These are phyloP conservation scores for Takakia lepidozioides DNA, from an alignment of 225 moss, liverwort and hornwort genomes.

Conservation along the genomic window DNA sequence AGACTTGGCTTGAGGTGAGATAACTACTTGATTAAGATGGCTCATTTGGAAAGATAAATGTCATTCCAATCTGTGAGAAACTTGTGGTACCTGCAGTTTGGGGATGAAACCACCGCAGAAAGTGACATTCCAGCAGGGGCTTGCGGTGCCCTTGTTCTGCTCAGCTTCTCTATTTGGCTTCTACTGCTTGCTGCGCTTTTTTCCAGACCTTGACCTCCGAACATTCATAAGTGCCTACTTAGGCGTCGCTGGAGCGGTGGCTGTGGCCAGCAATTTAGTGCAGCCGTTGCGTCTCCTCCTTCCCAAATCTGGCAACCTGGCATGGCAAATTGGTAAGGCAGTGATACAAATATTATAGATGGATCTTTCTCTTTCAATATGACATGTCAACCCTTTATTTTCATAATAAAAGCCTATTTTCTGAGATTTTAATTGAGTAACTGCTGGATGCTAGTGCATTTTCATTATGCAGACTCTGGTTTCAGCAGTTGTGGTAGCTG, in stretches of 20 bases:
- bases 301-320: conserved; percentile 31
- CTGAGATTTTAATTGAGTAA: too few species aligned
- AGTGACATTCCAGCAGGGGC: conserved; percentile 85
- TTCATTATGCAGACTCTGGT: too few species aligned
- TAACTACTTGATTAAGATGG: too few species aligned
- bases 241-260: conserved; percentile 82
- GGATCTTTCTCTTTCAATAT: not conserved
- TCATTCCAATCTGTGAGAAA: too few species aligned
- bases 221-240: conserved; percentile 80
- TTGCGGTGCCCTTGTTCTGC: conserved; percentile 79
- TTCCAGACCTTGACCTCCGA: conserved; percentile 76
- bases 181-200: conserved; percentile 81
- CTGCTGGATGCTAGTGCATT: too few species aligned
- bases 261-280: conserved; percentile 81
- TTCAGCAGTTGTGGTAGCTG: too few species aligned
- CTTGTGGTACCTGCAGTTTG: too few species aligned
- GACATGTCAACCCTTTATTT: not conserved
- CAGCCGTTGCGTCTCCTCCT: conserved; percentile 74
- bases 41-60: too few species aligned
- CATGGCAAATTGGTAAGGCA: conserved; percentile 57
- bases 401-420: too few species aligned
- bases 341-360: not conserved
- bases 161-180: conserved; percentile 86
- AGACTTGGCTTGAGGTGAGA: too few species aligned
- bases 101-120: conserved; percentile 78